These are phyloP conservation scores for Beta lomatogona DNA, from an alignment of 179 eudicot genomes.

Conservation along the genomic window DNA sequence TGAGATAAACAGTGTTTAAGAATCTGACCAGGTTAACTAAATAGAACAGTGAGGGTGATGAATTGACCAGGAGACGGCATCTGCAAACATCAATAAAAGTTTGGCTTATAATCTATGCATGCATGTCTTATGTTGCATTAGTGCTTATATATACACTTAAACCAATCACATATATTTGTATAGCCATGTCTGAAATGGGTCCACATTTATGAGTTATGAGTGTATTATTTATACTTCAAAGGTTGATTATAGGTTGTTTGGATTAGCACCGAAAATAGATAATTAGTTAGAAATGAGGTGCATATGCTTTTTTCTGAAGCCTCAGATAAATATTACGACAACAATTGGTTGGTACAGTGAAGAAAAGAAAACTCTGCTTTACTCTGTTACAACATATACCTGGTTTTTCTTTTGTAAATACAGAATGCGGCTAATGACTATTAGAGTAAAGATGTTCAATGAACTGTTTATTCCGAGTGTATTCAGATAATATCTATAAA, in stretches of 20 bases:
- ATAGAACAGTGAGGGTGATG: neutral
- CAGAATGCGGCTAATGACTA: neutral
- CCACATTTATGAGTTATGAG: neutral
- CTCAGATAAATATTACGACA: conserved; percentile 1
- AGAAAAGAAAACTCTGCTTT: no score
- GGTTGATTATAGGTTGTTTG: no score
- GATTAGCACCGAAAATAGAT: no score
- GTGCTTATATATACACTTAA: neutral
- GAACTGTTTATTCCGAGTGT: neutral
- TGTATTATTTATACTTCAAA: neutral
- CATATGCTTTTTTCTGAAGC: neutral
- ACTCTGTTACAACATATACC: neutral
- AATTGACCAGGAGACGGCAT: neutral
- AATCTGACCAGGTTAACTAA: neutral
- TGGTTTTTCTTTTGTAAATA: neutral
- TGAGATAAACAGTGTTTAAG: neutral
- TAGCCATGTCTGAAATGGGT: neutral
- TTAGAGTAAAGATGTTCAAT: neutral
- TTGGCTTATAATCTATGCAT: neutral
- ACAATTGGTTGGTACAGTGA: no score
- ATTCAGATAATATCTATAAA: neutral
- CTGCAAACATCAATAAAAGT: neutral
- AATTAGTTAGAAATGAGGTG: neutral
- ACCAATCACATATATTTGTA: neutral
- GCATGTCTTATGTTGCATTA: no score